Evolutionary conservation across 2,329 filamentous ascomycete genomes (phyloP).

Genomic region (Aspergillus sp.): DNA sequence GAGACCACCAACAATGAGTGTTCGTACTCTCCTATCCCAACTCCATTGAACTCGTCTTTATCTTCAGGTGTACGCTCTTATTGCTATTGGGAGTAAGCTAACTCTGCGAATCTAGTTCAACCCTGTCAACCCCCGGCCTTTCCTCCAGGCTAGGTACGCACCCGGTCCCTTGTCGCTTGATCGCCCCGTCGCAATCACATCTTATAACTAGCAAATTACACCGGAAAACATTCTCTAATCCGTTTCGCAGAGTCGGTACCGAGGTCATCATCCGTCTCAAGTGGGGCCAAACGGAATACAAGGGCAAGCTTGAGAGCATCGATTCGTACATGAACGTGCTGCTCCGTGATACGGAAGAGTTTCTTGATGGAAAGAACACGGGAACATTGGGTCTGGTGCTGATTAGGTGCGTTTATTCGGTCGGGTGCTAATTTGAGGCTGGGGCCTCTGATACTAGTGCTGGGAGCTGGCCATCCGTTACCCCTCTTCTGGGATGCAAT

Average conservation of each 20-base stretch:
- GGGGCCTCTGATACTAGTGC: background rate
- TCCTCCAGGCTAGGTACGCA: slow-evolving; percentile 86
- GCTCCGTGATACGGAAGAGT: slow-evolving; percentile 87
- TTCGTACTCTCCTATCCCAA: slow-evolving; percentile 21
- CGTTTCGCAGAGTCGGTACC: slow-evolving; percentile 71
- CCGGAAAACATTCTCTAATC: background rate
- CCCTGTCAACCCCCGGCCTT: slow-evolving; percentile 93
- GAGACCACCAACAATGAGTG: slow-evolving; percentile 34
- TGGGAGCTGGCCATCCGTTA: background rate
- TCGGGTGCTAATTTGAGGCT: background rate
- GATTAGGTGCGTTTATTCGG: slow-evolving; percentile 66
- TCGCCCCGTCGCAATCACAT: background rate
- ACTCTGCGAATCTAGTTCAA: slow-evolving; percentile 63
- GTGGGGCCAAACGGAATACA: slow-evolving; percentile 98
- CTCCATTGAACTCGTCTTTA: slow-evolving; percentile 22
- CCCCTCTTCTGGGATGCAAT: background rate
- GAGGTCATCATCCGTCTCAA: slow-evolving; percentile 90
- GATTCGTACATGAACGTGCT: slow-evolving; percentile 99
- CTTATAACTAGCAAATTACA: background rate
- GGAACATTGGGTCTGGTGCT: slow-evolving; percentile 86
- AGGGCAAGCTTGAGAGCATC: slow-evolving; percentile 85
- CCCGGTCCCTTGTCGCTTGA: slow-evolving; percentile 4
- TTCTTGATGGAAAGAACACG: slow-evolving; percentile 81
- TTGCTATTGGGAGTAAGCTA: background rate
- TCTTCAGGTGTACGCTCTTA: background rate